Evolutionary conservation across 345 rosid genomes (phyloP).

Genomic region (Bruguiera sexangula): DNA sequence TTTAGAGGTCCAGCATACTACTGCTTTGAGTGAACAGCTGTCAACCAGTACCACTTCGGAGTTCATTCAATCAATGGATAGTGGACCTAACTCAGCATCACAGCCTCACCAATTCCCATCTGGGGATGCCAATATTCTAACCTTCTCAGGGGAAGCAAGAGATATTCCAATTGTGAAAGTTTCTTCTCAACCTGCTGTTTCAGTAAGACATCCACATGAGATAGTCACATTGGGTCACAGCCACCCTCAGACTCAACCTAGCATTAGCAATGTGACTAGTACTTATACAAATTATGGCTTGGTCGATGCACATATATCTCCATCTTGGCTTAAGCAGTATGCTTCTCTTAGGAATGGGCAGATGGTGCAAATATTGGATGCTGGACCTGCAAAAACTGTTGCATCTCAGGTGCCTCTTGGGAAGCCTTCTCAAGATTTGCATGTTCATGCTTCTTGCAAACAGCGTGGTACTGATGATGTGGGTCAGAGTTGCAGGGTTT

Average conservation of each 20-base stretch:
- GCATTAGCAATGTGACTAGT: conserved; percentile 13
- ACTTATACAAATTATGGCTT: conserved; percentile 24
- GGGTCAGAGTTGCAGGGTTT: conserved; percentile 27
- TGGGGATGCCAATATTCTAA: conserved; percentile 27
- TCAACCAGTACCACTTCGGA: conserved; percentile 23
- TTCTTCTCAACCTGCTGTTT: conserved; percentile 22
- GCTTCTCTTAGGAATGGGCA: conserved; percentile 64
- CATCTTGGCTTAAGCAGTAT: conserved; percentile 69
- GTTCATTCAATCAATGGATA: conserved; percentile 25
- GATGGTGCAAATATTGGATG: conserved; percentile 38
- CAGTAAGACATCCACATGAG: conserved; percentile 18
- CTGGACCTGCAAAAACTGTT: conserved; percentile 31
- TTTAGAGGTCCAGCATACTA: conserved; percentile 14
- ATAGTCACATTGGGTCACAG: conserved; percentile 19
- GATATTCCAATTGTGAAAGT: conserved; percentile 24
- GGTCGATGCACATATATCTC: conserved; percentile 48
- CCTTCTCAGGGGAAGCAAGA: conserved; percentile 23
- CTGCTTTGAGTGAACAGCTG: conserved; percentile 14
- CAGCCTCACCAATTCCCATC: conserved; percentile 24
- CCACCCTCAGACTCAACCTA: conserved; percentile 24
- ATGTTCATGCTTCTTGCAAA: conserved; percentile 27
- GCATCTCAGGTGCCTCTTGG: conserved; percentile 40
- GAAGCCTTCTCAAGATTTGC: conserved; percentile 43
- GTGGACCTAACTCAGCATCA: conserved; percentile 27
- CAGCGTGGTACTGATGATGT: conserved; percentile 33